These are phyloP conservation scores for Mycena filopes DNA, from an alignment of 768 basidiomycete species.

Conservation along the genomic window DNA sequence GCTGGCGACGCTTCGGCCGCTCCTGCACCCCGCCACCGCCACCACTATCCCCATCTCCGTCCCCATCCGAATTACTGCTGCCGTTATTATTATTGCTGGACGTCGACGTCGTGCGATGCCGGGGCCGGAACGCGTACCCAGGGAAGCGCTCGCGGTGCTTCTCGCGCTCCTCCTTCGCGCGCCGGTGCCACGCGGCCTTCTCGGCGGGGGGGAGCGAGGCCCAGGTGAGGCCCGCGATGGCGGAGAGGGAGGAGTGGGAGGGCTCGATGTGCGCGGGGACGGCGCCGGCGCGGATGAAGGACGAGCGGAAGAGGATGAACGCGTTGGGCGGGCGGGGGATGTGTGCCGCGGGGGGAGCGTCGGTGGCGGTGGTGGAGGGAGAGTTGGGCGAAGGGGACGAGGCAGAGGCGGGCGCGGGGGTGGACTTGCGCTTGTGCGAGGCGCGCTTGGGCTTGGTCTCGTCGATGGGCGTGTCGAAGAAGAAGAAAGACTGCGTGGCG, in stretches of 20 bases:
- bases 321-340: slow-evolving; percentile 70
- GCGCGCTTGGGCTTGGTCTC: slow-evolving; percentile 14
- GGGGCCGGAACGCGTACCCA: slow-evolving; percentile 40
- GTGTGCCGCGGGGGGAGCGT: slow-evolving; percentile 38
- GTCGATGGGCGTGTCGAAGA: slow-evolving; percentile 55
- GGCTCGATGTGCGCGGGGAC: slow-evolving; percentile 64
- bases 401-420: slow-evolving; percentile 4
- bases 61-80: slow-evolving; percentile 4
- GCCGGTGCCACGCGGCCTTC: slow-evolving; percentile 57
- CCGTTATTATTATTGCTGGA: neutral
- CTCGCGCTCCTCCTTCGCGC: slow-evolving; percentile 57
- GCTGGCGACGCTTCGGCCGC: slow-evolving; percentile 33
- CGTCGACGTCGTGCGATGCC: slow-evolving; percentile 42
- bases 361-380: neutral
- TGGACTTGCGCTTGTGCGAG: slow-evolving; percentile 27
- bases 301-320: slow-evolving; percentile 68
- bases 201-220: slow-evolving; percentile 56
- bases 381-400: slow-evolving; percentile 35
- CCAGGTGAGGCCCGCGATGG: slow-evolving; percentile 69
- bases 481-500: slow-evolving; percentile 38
- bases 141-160: slow-evolving; percentile 58
- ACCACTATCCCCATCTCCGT: slow-evolving; percentile 1
- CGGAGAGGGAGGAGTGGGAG: slow-evolving; percentile 64
- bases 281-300: slow-evolving; percentile 64
- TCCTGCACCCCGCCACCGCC: neutral